A percentile compares a stretch with the other conserved stretches of the same genome.
These are phyloP conservation scores for Athelia psychrophila DNA, from an alignment of 1,284 basidiomycete species.

Conservation along the genomic window DNA sequence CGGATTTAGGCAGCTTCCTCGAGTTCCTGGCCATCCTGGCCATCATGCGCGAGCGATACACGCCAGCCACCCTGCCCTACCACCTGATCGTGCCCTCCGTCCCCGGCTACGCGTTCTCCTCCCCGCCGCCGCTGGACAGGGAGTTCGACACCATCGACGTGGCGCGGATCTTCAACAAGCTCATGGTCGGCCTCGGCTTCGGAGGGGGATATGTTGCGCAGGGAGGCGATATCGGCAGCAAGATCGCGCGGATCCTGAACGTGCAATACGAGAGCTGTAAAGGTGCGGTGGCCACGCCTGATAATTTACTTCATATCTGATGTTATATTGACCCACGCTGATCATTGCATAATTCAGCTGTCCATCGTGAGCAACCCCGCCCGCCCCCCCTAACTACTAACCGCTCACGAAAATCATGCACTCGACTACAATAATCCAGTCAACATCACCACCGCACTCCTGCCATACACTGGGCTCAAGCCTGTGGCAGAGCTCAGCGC, in stretches of 20 bases:
- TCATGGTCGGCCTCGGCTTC: slow-evolving; percentile 1
- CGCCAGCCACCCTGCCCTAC: not conserved
- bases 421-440: too few relatives aligned
- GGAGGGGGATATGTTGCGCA: not conserved
- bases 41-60: not conserved
- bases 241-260: not conserved
- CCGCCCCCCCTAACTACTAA: too few relatives aligned
- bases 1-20: not conserved
- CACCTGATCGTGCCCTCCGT: not conserved
- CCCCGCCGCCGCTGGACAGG: not conserved
- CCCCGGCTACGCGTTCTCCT: slow-evolving; percentile 1
- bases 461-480: not conserved
- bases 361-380: not conserved
- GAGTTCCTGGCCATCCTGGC: not conserved
- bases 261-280: not conserved
- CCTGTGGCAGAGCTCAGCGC: not conserved
- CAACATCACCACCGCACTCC: not conserved
- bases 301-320: too few relatives aligned
- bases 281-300: not conserved
- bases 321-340: too few relatives aligned
- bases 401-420: not conserved
- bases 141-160: not conserved
- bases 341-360: too few relatives aligned
- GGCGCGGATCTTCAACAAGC: not conserved
- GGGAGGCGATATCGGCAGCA: not conserved